These are phyloP conservation scores for Backusella circina DNA, from an alignment of 192 early-diverging fungal genomes.

Conservation along the genomic window DNA sequence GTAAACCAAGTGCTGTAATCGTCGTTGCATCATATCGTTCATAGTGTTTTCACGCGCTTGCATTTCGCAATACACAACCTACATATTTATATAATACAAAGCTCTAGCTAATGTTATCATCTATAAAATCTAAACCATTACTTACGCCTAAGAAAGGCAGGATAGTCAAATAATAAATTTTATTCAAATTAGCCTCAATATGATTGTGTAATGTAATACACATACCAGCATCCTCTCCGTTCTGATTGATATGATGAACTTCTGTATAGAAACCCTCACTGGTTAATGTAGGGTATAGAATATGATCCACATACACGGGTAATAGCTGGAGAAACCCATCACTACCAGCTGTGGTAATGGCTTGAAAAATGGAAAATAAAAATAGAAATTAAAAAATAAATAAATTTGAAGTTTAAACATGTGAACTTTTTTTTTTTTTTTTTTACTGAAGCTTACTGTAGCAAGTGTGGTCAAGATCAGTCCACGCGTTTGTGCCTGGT, in stretches of 20 bases:
- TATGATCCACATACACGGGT: constrained; percentile 58
- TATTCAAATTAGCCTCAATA: background rate
- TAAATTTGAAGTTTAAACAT: background rate
- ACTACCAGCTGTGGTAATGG: constrained; percentile 52
- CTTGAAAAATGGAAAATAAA: constrained; percentile 8
- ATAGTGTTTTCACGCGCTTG: constrained; percentile 48
- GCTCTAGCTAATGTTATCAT: background rate
- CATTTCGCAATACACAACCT: constrained; percentile 61
- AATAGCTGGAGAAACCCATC: constrained; percentile 54
- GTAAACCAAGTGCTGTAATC: constrained; percentile 46
- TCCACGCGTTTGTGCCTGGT: constrained; percentile 65
- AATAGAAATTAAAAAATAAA: background rate
- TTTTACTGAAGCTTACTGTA: constrained; percentile 40
- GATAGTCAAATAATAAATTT: constrained; percentile 5
- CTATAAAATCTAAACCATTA: background rate
- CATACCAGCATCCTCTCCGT: constrained; percentile 56
- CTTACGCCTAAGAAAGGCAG: constrained; percentile 10
- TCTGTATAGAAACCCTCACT: constrained; percentile 54
- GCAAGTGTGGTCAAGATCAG: constrained; percentile 52
- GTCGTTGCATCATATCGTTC: constrained; percentile 33
- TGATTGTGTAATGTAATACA: constrained; percentile 12
- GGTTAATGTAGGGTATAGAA: constrained; percentile 57
- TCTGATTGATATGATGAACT: constrained; percentile 56
- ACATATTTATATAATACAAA: background rate
- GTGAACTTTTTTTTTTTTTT: background rate